Evolutionary conservation across 2,329 filamentous ascomycete genomes (phyloP).

Genomic region (Pseudopithomyces chartarum): DNA sequence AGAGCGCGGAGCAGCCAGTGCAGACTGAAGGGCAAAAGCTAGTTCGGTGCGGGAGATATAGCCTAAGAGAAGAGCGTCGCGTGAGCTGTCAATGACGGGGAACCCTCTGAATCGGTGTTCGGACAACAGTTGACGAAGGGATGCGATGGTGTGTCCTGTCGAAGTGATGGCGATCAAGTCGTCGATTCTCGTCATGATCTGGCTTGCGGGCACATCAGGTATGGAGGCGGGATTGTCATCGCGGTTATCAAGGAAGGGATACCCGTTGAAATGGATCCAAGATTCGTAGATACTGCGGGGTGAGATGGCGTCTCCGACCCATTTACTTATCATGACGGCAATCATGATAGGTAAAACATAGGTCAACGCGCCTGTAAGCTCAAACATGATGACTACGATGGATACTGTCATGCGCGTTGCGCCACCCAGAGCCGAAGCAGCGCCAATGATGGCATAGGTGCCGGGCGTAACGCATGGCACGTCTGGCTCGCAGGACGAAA

Average conservation of each 20-base stretch:
- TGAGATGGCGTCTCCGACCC: conserved; percentile 95
- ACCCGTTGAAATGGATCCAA: conserved; percentile 96
- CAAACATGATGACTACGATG: conserved; percentile 99
- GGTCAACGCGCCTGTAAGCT: conserved; percentile 92
- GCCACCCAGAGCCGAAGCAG: conserved; percentile 89
- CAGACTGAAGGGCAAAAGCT: conserved; percentile 74
- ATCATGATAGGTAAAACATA: conserved; percentile 99
- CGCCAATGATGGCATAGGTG: conserved; percentile 95
- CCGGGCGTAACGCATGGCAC: conserved; percentile 88
- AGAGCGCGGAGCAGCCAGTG: conserved; percentile 60
- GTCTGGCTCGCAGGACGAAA: conserved; percentile 82
- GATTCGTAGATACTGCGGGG: conserved; percentile 94
- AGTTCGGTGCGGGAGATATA: conserved; percentile 95
- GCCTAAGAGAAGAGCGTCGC: conserved; percentile 79
- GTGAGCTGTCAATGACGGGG: conserved; percentile 80
- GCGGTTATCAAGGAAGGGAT: conserved; percentile 91
- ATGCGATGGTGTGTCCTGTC: conserved; percentile 83
- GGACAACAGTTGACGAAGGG: conserved; percentile 71
- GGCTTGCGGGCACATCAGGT: conserved; percentile 82
- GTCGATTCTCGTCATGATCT: conserved; percentile 91
- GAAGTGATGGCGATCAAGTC: conserved; percentile 88
- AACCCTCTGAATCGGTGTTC: conserved; percentile 86
- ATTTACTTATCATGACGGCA: conserved; percentile 96
- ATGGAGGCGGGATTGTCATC: conserved; percentile 68
- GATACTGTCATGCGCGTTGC: conserved; percentile 97